Evolutionary conservation across 441 rosid genomes (phyloP), one percentile per base, ranked within the genome.

Genomic region (Croton laevigatus): DNA sequence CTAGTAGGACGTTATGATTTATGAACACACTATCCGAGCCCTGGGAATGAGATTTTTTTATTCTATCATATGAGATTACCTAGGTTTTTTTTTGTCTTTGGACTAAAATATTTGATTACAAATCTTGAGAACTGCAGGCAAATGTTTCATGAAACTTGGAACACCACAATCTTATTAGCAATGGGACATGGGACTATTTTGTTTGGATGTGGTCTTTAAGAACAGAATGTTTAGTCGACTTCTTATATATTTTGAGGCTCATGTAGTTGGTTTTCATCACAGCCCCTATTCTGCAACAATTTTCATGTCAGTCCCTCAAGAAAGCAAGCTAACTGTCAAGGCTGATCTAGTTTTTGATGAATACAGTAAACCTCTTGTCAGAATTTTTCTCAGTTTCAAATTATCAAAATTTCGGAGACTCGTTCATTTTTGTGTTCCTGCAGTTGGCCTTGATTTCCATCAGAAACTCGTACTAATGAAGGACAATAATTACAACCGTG

Each of bases 261-360:
- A 62, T 45, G 12, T 58, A 42, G 40, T 64, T 69, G 73, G 44
- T 76, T 81, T 44, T 81, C 27, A 20, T 73, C 81, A 79, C 92
- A 94, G 99, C 85, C 99, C 99, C 40, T 94, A 94, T 73, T 79
- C 76, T 54, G 76, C 79, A 36, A 79, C 82, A 65, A 70, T 92
- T 75, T 79, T 89, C 69, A 10, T 93, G 68, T 76, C 91, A 44
- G 80, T 69, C 61, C 78, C 81, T 45, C 79, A 68, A 66, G 82
- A 72, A 65, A 83, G 81, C 71, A 92, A 89, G 79, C 77, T 85
- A 80, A 94, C 89, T 22, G 73, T 92, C 48, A 92, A 85, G 81
- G 97, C 98, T 58, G 91, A 90, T 83, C 85, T 92, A 67, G 80
- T 94, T 67, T 90, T 89, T n/a, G 97, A 91, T 76, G 97, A 91